Conservation (phyloP, 2,329 filamentous ascomycete species). For the Ceratocystis colombiana region DNA sequence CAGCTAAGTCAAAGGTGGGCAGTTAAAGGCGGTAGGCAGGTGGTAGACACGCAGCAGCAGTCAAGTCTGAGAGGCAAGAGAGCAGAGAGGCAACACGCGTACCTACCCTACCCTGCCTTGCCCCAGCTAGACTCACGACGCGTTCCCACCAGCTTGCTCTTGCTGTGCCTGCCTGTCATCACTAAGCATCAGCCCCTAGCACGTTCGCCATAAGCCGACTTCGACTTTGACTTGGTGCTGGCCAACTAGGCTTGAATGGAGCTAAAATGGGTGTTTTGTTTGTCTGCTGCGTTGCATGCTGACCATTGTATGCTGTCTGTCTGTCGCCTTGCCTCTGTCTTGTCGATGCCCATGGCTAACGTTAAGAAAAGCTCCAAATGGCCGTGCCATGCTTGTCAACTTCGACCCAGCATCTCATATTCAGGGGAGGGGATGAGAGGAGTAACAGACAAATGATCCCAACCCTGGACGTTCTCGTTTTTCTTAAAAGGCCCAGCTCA, state of each 20-base stretch:
- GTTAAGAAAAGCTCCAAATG: conserved; percentile 17
- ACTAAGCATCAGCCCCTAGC: not conserved
- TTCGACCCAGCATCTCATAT: conserved; percentile 16
- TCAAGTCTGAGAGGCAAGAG: not conserved
- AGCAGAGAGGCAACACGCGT: not conserved
- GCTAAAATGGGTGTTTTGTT: not conserved
- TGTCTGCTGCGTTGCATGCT: not conserved
- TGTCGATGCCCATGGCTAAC: conserved; percentile 5
- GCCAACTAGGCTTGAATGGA: not conserved
- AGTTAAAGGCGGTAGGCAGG: not conserved
- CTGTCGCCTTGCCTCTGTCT: not conserved
- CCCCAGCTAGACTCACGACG: not conserved
- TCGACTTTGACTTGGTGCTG: too few species aligned
- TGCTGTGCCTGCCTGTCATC: not conserved
- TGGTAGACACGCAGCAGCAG: not conserved
- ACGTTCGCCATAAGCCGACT: too few species aligned
- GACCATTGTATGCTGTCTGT: not conserved
- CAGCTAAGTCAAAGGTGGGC: not conserved
- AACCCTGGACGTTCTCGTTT: conserved; percentile 7
- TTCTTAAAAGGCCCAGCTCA: conserved; percentile 5
- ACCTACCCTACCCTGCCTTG: not conserved
- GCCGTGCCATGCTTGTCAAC: conserved; percentile 23
- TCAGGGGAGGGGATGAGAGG: conserved; percentile 15
- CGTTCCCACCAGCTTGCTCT: not conserved
- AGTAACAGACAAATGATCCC: conserved; percentile 12